Base-by-base conservation (phyloP, 1,139 yeast genomes). In the Yamadazyma conglobata region DNA sequence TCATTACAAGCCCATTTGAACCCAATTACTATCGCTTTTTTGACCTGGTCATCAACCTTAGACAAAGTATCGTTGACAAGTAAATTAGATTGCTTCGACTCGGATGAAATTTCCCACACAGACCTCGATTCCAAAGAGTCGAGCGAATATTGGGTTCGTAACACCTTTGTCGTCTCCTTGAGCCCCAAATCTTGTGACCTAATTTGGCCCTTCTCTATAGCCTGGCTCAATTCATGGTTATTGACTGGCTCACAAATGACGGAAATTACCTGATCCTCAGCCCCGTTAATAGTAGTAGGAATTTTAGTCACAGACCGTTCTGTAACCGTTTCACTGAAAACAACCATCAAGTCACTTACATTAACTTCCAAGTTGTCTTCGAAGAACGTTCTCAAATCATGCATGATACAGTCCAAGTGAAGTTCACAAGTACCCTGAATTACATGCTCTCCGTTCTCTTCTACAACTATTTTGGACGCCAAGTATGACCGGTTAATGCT, bases 401-500 rank as follows among this genome's bases (percentile, higher is more conserved):
- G 86, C 32, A 93, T 54, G 17, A 84, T 62, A 44, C 94, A 85
- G 54, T 93, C 98, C 59, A 93, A 56, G 49, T 85, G 87, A 11
- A 91, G 50, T 50, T 93, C 98, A 4, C 98, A 98, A 3, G 88
- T 77, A 0, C 93, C 96, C 17, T 79, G 50, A 2, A 93, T 52
- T 0, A 80, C 78, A 52, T 83, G 87, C 47, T 89, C 97, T 2
- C 97, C 96, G 34, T 89, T 82, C 43, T 85, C 95, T 52, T 87
- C 96, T 1, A 84, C 89, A 40, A 72, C 77, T 6, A 86, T 63
- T 17, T 70, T 68, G 21, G 79, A 66, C 5, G 89, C 78, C 10
- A 84, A 70, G 48, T 85, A 89, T 1, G 81, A 62, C 41, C 73
- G 77, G 41, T 73, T 73, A 15, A 83, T 62, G 35, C 68, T 73